Base-by-base conservation (phyloP, 176 grass and related monocot species). In the Juncus effusus region DNA sequence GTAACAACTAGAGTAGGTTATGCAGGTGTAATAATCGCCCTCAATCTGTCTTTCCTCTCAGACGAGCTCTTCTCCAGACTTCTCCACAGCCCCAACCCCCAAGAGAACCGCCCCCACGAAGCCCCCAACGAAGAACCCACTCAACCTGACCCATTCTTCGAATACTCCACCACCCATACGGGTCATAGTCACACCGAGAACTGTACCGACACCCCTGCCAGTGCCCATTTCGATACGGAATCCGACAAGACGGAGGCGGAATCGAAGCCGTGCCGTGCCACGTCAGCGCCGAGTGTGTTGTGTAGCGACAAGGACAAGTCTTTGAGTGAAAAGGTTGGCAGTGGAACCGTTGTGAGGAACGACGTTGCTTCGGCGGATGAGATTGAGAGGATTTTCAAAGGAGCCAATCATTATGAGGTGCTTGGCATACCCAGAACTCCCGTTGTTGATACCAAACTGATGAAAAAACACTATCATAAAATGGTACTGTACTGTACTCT, bases 311-410 rank as follows among this genome's bases (percentile, higher is more conserved):
- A 90, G 64, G 79, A 84, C 63, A 47, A 47, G 44, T 6, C 6
- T 47, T 5, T 47, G 44, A 72, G 54, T 13, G 69, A 72, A 39
- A 60, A 72, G 54, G 69, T 72, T 56, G 54, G 39, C 41, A 7
- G 51, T 57, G 89, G 73, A 64, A 90, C 84, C 76, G 72, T 83
- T 70, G 78, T 76, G 53, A 89, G 85, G 75, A 80, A 78, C 37
- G 86, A 90, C 74, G 77, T 63, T 28, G 72, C 52, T 82, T 89
- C 95, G 40, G 64, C 89, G 77, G 95, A 84, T 76, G 95, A 94
- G 79, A 99, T 99, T 80, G 86, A 90, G 66, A 86, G 95, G 66
- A 94, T 99, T 81, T 80, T 87, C 83, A 81, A 71, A 73, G 84
- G 81, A 10, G 84, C 40, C 13, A 99, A 81, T 62, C 74, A 99